These are phyloP conservation scores for Pelargonium myrrhifolium DNA, from an alignment of 441 rosid species.

Conservation along the genomic window DNA sequence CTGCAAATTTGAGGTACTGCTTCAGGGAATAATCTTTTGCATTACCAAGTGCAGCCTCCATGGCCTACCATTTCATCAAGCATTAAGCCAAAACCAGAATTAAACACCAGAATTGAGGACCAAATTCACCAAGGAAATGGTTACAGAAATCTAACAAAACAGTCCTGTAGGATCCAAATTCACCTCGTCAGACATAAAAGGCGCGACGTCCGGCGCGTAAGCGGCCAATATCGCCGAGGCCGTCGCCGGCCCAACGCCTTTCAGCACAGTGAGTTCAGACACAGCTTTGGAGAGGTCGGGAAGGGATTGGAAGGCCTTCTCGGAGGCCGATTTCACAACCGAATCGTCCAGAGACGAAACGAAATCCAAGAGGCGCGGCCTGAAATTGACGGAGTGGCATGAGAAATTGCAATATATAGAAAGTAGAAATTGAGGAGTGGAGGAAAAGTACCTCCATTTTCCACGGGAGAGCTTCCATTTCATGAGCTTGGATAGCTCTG, in stretches of 20 bases:
- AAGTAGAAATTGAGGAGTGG: not conserved
- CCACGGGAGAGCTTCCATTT: conserved; percentile 89
- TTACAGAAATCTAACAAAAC: conserved; percentile 5
- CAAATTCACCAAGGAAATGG: not conserved
- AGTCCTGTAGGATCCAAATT: not conserved
- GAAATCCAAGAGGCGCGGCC: conserved; percentile 71
- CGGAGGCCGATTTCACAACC: conserved; percentile 57
- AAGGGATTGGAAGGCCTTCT: conserved; percentile 60
- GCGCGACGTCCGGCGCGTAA: conserved; percentile 67
- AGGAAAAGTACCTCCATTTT: conserved; percentile 55
- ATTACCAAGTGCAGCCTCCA: conserved; percentile 61
- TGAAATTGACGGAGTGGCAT: conserved; percentile 15
- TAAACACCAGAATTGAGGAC: not conserved
- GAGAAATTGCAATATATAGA: not conserved
- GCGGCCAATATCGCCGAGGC: conserved; percentile 88
- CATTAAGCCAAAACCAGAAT: conserved; percentile 2
- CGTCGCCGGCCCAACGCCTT: conserved; percentile 88
- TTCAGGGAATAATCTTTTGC: conserved; percentile 68
- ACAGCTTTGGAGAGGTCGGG: conserved; percentile 66
- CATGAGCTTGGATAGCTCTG: conserved; percentile 76
- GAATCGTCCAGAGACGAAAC: conserved; percentile 68
- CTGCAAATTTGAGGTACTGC: conserved; percentile 47
- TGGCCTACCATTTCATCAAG: conserved; percentile 41
- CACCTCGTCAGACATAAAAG: conserved; percentile 93
- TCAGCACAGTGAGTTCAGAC: conserved; percentile 61